These are phyloP conservation scores for Chytriomyces hyalinus DNA, from an alignment of 192 early-diverging fungal species.

Conservation along the genomic window DNA sequence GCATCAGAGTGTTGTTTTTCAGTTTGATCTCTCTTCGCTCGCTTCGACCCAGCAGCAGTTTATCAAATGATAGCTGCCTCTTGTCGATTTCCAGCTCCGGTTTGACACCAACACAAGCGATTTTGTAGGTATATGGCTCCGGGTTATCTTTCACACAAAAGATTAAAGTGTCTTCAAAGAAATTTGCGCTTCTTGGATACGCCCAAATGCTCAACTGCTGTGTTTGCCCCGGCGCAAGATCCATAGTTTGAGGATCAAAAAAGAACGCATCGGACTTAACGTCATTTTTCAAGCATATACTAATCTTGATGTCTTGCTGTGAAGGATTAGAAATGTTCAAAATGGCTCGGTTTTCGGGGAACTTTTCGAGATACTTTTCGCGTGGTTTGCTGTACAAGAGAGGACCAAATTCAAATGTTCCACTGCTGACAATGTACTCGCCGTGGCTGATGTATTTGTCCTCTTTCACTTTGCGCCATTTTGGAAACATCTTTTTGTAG, in stretches of 20 bases:
- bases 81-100: conserved; percentile 70
- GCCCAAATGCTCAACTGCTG: conserved; percentile 55
- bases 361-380: conserved; percentile 66
- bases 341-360: conserved; percentile 59
- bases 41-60: conserved; percentile 59
- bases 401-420: conserved; percentile 65
- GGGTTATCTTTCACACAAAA: conserved; percentile 71
- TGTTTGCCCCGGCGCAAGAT: conserved; percentile 53
- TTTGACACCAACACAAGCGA: conserved; percentile 63
- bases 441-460: conserved; percentile 57
- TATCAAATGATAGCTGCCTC: conserved; percentile 63
- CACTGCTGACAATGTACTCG: conserved; percentile 50
- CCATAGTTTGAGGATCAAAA: conserved; percentile 60
- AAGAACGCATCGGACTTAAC: conserved; percentile 64
- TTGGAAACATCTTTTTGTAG: conserved; percentile 55
- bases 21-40: conserved; percentile 61
- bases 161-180: conserved; percentile 60
- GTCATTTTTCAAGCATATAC: conserved; percentile 55
- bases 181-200: conserved; percentile 52
- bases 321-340: conserved; percentile 58
- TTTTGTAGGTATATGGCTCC: conserved; percentile 61
- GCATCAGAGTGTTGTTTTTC: conserved; percentile 59
- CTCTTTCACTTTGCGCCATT: conserved; percentile 55
- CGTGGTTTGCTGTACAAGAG: conserved; percentile 62
- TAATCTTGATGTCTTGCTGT: conserved; percentile 52